Percentiles rank a stretch among this genome's conserved stretches.
phyloP scores from a whole-genome alignment of 192 early-diverging fungal genomes.

The Kappamyces sp. region DNA sequence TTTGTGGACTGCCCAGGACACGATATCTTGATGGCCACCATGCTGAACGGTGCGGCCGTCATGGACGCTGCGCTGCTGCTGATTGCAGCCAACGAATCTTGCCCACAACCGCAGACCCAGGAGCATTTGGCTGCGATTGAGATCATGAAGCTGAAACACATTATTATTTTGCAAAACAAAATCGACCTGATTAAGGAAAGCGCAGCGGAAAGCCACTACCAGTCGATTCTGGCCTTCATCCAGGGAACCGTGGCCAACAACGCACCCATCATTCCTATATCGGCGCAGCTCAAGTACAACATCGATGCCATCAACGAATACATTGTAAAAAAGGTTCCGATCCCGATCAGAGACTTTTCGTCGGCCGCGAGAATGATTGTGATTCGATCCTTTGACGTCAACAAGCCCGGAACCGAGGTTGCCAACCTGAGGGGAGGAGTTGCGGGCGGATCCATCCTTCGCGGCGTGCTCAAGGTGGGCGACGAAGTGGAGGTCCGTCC shows the following conservation, averaged over 20 bases:
- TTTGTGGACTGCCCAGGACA: constrained; percentile 99
- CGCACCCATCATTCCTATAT: constrained; percentile 95
- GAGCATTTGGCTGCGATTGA: constrained; percentile 99
- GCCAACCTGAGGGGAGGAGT: constrained; percentile 92
- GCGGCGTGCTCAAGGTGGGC: constrained; percentile 79
- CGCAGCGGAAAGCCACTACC: constrained; percentile 82
- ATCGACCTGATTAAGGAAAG: constrained; percentile 93
- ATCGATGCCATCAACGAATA: constrained; percentile 98
- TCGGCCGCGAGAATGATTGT: constrained; percentile 90
- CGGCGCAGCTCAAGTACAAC: constrained; percentile 98
- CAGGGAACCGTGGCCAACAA: constrained; percentile 92
- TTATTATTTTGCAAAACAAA: constrained; percentile 98
- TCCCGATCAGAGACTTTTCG: constrained; percentile 84
- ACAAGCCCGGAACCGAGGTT: constrained; percentile 95
- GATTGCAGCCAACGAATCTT: constrained; percentile 96
- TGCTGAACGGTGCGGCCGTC: constrained; percentile 84
- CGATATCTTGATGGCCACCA: constrained; percentile 99
- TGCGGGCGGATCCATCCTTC: constrained; percentile 93
- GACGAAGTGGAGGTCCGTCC: constrained; percentile 97
- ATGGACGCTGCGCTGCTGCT: constrained; percentile 81
- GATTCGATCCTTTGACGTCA: constrained; percentile 98
- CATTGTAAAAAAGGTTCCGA: constrained; percentile 91
- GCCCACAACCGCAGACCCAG: constrained; percentile 97
- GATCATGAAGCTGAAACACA: constrained; percentile 96
- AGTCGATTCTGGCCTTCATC: constrained; percentile 86